Evolutionary conservation across 495 filamentous ascomycete species (phyloP).

Genomic region (Penicillium subrubescens): DNA sequence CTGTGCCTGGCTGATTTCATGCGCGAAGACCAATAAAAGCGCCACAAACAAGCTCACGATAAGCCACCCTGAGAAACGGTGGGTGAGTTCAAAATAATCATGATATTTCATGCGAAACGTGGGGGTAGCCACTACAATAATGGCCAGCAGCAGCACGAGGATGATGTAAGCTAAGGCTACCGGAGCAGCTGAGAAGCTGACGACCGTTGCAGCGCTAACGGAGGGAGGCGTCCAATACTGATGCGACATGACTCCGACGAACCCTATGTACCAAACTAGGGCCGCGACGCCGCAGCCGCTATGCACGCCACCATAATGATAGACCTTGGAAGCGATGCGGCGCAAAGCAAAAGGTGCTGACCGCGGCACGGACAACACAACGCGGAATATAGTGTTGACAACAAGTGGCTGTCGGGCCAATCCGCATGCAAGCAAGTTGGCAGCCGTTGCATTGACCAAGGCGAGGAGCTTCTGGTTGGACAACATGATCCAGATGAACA

Average conservation of each 20-base stretch:
- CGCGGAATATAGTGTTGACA: constrained; percentile 68
- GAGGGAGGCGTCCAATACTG: constrained; percentile 34
- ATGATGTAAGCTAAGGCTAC: constrained; percentile 44
- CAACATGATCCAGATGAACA: constrained; percentile 47
- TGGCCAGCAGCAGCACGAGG: constrained; percentile 42
- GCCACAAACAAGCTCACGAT: constrained; percentile 51
- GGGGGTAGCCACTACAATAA: constrained; percentile 48
- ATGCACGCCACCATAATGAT: constrained; percentile 78
- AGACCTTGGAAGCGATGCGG: constrained; percentile 68
- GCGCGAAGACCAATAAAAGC: constrained; percentile 39
- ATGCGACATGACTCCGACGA: constrained; percentile 53
- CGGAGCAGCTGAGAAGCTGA: constrained; percentile 33
- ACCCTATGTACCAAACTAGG: constrained; percentile 68
- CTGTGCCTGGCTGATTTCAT: constrained; percentile 33
- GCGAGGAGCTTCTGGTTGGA: constrained; percentile 39
- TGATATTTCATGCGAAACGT: constrained; percentile 49
- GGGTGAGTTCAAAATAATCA: constrained; percentile 58
- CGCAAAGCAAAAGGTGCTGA: constrained; percentile 65
- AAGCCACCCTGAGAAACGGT: constrained; percentile 58
- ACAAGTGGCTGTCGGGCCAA: constrained; percentile 75
- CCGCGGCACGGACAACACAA: constrained; percentile 60
- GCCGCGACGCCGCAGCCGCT: constrained; percentile 70
- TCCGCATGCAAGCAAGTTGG: constrained; percentile 55
- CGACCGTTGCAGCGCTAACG: constrained; percentile 17
- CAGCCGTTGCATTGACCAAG: constrained; percentile 52